phyloP scores from a whole-genome alignment of 1,284 basidiomycete genomes.

The Hemileia vastatrix region DNA sequence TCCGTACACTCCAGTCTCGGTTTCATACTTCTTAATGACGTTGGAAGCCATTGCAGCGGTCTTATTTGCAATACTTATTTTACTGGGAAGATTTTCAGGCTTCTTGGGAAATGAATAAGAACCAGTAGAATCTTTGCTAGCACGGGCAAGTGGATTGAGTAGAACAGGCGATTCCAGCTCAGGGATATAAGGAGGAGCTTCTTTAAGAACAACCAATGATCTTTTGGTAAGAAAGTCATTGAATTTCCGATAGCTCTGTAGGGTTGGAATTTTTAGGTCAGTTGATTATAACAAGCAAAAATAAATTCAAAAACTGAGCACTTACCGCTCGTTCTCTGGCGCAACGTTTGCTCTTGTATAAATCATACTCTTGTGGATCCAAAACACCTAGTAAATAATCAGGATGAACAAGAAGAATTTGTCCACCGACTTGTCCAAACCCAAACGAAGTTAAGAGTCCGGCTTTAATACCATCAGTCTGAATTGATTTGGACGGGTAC shows the following conservation, averaged over 20 bases:
- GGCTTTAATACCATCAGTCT: slow-evolving; percentile 80
- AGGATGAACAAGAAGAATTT: slow-evolving; percentile 75
- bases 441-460: slow-evolving; percentile 65
- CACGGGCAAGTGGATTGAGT: slow-evolving; percentile 83
- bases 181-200: slow-evolving; percentile 74
- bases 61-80: slow-evolving; percentile 41
- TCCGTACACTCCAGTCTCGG: slow-evolving; percentile 28
- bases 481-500: slow-evolving; percentile 92
- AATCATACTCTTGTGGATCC: slow-evolving; percentile 60
- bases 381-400: slow-evolving; percentile 79
- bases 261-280: slow-evolving; percentile 87
- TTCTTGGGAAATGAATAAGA: slow-evolving; percentile 68
- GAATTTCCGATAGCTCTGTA: slow-evolving; percentile 36
- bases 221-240: slow-evolving; percentile 63
- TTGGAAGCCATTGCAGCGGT: slow-evolving; percentile 57
- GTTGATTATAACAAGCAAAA: too few species aligned
- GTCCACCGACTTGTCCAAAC: slow-evolving; percentile 97
- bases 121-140: slow-evolving; percentile 64
- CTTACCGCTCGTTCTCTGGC: slow-evolving; percentile 58
- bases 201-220: slow-evolving; percentile 89
- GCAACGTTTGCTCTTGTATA: slow-evolving; percentile 63
- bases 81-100: slow-evolving; percentile 45
- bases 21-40: slow-evolving; percentile 51
- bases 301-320: background rate
- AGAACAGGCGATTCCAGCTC: slow-evolving; percentile 82